These are phyloP conservation scores for Thymus mandschuricus DNA, from an alignment of 257 asterid genomes.

Conservation along the genomic window DNA sequence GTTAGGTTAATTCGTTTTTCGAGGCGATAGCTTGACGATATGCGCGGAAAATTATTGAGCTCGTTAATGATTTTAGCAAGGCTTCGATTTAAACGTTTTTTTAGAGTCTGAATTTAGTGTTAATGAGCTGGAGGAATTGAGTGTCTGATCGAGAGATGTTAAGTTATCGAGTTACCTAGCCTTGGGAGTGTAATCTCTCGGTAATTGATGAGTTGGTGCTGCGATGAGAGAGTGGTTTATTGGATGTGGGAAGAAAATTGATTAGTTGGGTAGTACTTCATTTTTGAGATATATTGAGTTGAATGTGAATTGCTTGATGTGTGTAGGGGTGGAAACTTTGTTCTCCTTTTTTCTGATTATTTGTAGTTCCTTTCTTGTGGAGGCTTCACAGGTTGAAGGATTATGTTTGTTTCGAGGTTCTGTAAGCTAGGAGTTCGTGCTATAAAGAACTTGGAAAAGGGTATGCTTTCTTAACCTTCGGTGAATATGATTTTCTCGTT, in stretches of 20 bases:
- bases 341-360: conserved; percentile 18
- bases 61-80: not conserved
- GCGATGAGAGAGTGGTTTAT: not conserved
- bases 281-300: no score
- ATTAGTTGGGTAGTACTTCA: not conserved
- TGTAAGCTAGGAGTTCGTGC: conserved; percentile 47
- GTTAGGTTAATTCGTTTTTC: not conserved
- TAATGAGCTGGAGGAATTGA: not conserved
- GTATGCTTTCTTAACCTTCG: conserved; percentile 33
- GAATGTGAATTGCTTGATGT: not conserved
- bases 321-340: no score
- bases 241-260: not conserved
- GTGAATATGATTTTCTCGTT: conserved; percentile 15
- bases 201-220: not conserved
- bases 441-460: conserved; percentile 41
- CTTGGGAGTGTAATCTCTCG: not conserved
- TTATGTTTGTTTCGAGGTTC: conserved; percentile 54
- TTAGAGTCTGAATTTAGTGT: no score
- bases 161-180: not conserved
- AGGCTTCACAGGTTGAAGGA: conserved; percentile 42
- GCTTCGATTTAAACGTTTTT: not conserved
- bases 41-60: not conserved
- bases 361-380: conserved; percentile 24
- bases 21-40: not conserved
- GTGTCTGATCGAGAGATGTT: not conserved